A percentile compares a stretch with the other conserved stretches of the same genome.
Conservation (phyloP, 2,329 filamentous ascomycete genomes). For the Verticillium longisporum region DNA sequence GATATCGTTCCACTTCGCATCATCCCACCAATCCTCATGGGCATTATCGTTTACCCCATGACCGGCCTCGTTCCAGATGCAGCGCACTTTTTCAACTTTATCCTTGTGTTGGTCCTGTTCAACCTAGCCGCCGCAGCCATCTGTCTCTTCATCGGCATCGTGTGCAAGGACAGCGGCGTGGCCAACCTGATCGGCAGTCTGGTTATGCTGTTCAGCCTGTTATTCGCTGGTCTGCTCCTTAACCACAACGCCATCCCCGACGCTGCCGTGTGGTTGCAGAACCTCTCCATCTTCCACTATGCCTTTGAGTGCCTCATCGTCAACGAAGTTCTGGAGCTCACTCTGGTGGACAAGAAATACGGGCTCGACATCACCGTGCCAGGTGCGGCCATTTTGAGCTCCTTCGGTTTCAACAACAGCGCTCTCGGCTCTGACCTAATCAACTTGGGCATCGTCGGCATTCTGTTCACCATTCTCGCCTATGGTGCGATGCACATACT, state of each 20-base stretch:
- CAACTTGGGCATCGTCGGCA: conserved; percentile 76
- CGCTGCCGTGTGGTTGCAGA: conserved; percentile 83
- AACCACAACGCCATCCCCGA: conserved; percentile 91
- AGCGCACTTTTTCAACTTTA: conserved; percentile 82
- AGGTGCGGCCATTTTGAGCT: conserved; percentile 86
- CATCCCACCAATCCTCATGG: conserved; percentile 90
- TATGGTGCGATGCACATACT: conserved; percentile 91
- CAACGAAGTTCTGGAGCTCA: conserved; percentile 89
- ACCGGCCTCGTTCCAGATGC: conserved; percentile 80
- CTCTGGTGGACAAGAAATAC: conserved; percentile 88
- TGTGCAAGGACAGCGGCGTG: conserved; percentile 85
- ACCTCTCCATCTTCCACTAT: conserved; percentile 95
- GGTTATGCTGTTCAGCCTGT: conserved; percentile 93
- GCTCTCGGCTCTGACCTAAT: conserved; percentile 81
- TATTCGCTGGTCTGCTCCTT: conserved; percentile 89
- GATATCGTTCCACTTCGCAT: conserved; percentile 93
- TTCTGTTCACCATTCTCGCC: conserved; percentile 76
- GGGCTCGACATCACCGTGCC: conserved; percentile 95
- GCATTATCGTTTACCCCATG: conserved; percentile 96
- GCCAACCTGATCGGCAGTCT: conserved; percentile 90
- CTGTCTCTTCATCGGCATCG: conserved; percentile 91
- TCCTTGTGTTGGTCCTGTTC: conserved; percentile 88
- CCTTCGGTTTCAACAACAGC: conserved; percentile 86
- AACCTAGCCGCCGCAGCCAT: conserved; percentile 91
- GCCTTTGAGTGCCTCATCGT: conserved; percentile 95